Evolutionary conservation across 768 basidiomycete species (phyloP).

Genomic region (Calocybe gangraenosa): DNA sequence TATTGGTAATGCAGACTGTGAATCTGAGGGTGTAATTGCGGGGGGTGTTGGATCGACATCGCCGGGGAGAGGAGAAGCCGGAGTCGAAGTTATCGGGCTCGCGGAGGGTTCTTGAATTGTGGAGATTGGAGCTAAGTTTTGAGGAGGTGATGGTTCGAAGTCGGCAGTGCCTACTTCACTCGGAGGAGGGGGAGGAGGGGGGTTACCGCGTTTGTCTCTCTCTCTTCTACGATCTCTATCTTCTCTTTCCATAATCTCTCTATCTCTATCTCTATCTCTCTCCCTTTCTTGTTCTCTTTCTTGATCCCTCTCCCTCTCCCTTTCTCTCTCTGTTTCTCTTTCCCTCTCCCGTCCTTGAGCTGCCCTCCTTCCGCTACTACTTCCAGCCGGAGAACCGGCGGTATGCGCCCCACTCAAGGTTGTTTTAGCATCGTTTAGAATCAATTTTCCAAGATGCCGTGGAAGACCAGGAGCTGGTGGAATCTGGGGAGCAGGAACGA

Average conservation of each 20-base stretch:
- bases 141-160: conserved; percentile 6
- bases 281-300: conserved; percentile 13
- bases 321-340: conserved; percentile 14
- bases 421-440: conserved; percentile 59
- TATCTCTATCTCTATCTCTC: conserved; percentile 8
- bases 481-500: conserved; percentile 68
- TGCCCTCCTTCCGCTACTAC: conserved; percentile 21
- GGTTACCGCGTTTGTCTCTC: conserved; percentile 15
- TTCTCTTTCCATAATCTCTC: conserved; percentile 24
- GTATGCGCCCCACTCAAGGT: conserved; percentile 23
- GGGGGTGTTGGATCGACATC: too few relatives aligned
- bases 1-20: too few relatives aligned
- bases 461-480: conserved; percentile 88
- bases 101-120: neutral
- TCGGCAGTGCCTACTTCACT: conserved; percentile 15
- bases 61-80: neutral
- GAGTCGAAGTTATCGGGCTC: neutral
- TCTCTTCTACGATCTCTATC: conserved; percentile 24
- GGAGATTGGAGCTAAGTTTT: too few relatives aligned
- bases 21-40: too few relatives aligned
- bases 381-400: conserved; percentile 25
- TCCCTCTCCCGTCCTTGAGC: conserved; percentile 13
- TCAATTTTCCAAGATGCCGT: conserved; percentile 89
- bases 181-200: conserved; percentile 17
- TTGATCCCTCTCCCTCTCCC: conserved; percentile 18